Evolutionary conservation across 2,329 filamentous ascomycete species (phyloP).

Genomic region (Rosellinia necatrix): DNA sequence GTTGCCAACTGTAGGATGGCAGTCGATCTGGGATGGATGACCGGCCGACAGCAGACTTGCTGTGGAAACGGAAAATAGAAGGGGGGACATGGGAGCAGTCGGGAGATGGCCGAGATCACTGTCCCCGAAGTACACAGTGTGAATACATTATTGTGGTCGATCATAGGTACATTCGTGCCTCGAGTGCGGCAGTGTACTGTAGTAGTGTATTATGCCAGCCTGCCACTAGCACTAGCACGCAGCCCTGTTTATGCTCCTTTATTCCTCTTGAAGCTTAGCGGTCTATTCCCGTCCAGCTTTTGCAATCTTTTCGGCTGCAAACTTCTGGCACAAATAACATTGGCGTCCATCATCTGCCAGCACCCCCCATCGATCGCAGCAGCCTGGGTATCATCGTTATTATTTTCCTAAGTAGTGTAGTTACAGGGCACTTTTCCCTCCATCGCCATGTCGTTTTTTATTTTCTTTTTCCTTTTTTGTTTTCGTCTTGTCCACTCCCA

Average conservation of each 20-base stretch:
- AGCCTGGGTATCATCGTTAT: too few species aligned
- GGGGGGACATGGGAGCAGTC: background rate
- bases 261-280: background rate
- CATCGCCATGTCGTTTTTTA: background rate
- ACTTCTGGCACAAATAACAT: background rate
- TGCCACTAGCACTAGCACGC: background rate
- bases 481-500: background rate
- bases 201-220: background rate
- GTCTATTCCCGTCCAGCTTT: background rate
- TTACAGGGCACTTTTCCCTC: too few species aligned
- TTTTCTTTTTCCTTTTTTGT: background rate
- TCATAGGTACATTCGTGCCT: background rate
- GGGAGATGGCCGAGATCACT: background rate
- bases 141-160: too few species aligned
- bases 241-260: slow-evolving; percentile 1
- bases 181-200: background rate
- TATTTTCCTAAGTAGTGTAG: too few species aligned
- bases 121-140: slow-evolving; percentile 23
- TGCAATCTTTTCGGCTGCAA: background rate
- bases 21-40: background rate
- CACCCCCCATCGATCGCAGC: background rate
- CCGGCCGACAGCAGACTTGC: background rate
- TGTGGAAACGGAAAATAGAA: slow-evolving; percentile 6
- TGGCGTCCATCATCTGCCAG: background rate
- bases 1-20: slow-evolving; percentile 12